Evolutionary conservation across 2,329 filamentous ascomycete species (phyloP).

Genomic region (Macrophomina pseudophaseolina): DNA sequence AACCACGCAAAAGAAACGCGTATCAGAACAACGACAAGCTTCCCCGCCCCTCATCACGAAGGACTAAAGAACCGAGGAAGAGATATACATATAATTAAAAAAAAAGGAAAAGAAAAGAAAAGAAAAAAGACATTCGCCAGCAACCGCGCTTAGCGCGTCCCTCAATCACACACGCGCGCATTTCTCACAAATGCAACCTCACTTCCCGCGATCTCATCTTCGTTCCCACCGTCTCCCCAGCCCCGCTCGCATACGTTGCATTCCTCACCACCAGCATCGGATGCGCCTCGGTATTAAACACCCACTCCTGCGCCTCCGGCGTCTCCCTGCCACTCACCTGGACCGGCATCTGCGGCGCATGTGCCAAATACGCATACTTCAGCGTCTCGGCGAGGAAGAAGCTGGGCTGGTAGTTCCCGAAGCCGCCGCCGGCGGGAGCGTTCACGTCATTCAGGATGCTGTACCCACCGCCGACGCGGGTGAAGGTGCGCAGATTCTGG

Average conservation of each 20-base stretch:
- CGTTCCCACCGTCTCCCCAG: background rate
- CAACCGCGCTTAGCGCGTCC: no score
- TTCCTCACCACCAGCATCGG: slow-evolving; percentile 54
- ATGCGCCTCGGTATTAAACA: slow-evolving; percentile 71
- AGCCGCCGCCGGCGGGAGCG: slow-evolving; percentile 62
- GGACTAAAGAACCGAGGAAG: no score
- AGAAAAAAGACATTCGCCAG: no score
- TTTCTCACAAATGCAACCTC: no score
- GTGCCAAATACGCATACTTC: slow-evolving; percentile 81
- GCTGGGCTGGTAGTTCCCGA: slow-evolving; percentile 77
- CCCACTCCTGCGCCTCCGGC: slow-evolving; percentile 57
- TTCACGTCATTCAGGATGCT: slow-evolving; percentile 71
- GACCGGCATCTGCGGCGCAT: slow-evolving; percentile 51
- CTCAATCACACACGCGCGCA: no score
- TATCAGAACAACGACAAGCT: no score
- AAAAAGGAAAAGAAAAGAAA: no score
- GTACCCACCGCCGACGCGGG: slow-evolving; percentile 69
- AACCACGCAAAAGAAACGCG: no score
- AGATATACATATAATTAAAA: no score
- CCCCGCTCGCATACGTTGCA: background rate
- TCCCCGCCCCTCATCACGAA: no score
- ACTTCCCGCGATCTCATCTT: no score
- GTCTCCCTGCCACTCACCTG: slow-evolving; percentile 55
- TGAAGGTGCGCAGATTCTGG: slow-evolving; percentile 67
- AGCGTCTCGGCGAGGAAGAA: slow-evolving; percentile 89